A percentile compares a stretch with the other conserved stretches of the same genome.
Conservation (phyloP, 371 early-diverging fungal genomes). For the Amoeboaphelidium protococcarum region DNA sequence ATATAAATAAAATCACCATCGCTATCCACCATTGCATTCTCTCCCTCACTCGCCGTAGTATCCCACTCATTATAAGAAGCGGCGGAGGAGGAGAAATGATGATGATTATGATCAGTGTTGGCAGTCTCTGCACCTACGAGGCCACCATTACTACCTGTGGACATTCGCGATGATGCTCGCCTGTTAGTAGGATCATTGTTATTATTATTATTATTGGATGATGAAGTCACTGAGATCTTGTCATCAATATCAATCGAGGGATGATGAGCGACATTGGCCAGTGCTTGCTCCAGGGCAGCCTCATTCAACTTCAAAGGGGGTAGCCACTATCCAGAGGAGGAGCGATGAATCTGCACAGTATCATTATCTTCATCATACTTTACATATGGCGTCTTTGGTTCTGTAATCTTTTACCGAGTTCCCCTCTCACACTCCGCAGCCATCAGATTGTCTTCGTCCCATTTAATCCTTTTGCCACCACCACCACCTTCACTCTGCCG, state of each 20-base stretch:
- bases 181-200: background rate
- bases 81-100: background rate
- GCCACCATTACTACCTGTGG: background rate
- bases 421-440: slow-evolving; percentile 69
- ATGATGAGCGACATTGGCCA: background rate
- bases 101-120: slow-evolving; percentile 5
- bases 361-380: slow-evolving; percentile 54
- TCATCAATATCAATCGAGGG: background rate
- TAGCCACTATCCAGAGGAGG: too few relatives aligned
- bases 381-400: slow-evolving; percentile 88
- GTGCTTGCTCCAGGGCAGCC: too few relatives aligned
- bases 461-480: slow-evolving; percentile 13
- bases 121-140: background rate
- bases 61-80: slow-evolving; percentile 2
- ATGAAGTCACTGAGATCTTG: background rate
- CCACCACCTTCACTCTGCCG: too few relatives aligned
- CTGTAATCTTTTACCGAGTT: slow-evolving; percentile 80
- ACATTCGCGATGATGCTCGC: background rate
- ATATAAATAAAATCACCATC: background rate
- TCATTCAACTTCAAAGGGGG: too few relatives aligned
- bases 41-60: background rate
- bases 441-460: slow-evolving; percentile 84
- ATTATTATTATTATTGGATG: background rate
- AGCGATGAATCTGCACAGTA: slow-evolving; percentile 21
- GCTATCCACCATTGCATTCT: background rate